Conservation (phyloP, 2,329 filamentous ascomycete genomes). For the Ophiostoma sp. region DNA sequence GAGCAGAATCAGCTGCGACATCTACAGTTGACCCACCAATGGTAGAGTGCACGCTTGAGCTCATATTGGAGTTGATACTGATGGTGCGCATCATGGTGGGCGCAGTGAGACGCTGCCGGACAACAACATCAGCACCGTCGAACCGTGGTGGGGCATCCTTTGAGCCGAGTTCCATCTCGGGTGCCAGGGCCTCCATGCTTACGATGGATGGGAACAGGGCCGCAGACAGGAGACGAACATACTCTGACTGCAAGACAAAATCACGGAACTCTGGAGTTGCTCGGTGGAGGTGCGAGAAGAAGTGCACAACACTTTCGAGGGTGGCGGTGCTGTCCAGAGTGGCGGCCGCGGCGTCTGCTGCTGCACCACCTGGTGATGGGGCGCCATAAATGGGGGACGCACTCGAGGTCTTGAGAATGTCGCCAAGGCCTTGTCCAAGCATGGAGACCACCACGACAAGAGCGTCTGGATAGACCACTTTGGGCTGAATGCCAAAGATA, state of each 20-base stretch:
- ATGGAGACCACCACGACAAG: conserved; percentile 76
- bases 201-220: conserved; percentile 85
- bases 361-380: background rate
- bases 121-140: conserved; percentile 77
- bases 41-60: conserved; percentile 23
- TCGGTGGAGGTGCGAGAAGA: conserved; percentile 72
- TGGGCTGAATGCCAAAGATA: conserved; percentile 58
- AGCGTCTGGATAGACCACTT: conserved; percentile 69
- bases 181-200: conserved; percentile 73
- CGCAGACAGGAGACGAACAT: conserved; percentile 70
- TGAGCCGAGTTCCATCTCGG: conserved; percentile 82
- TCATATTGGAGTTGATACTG: conserved; percentile 35
- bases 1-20: conserved; percentile 15
- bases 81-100: conserved; percentile 65
- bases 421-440: conserved; percentile 77
- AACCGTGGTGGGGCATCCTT: conserved; percentile 76
- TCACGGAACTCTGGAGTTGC: conserved; percentile 74
- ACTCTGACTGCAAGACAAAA: conserved; percentile 73
- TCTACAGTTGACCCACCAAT: conserved; percentile 18
- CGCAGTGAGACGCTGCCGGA: conserved; percentile 63
- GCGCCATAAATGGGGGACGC: conserved; percentile 37
- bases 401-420: conserved; percentile 57
- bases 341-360: background rate
- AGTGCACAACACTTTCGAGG: conserved; percentile 70
- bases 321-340: conserved; percentile 55